phyloP scores from a whole-genome alignment of 1,284 basidiomycete species.

The Apiotrichum veenhuisii region DNA sequence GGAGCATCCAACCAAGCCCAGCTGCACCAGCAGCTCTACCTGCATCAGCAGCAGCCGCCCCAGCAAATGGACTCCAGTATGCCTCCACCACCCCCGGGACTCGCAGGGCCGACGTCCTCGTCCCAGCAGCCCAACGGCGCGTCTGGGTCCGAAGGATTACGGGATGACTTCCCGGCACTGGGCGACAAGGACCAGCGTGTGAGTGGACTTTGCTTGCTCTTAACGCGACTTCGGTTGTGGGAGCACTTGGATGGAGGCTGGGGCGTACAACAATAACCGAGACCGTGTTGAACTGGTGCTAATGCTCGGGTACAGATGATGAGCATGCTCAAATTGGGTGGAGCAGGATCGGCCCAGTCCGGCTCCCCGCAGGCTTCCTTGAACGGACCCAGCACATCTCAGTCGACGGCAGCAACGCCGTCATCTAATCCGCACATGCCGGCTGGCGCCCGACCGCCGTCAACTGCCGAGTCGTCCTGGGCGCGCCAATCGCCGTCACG shows the following conservation, averaged over 20 bases:
- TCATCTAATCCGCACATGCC: conserved; percentile 31
- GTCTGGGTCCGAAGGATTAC: conserved; percentile 22
- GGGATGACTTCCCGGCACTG: conserved; percentile 49
- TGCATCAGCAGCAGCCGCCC: conserved; percentile 24
- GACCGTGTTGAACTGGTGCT: background rate
- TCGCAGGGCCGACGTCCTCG: conserved; percentile 34
- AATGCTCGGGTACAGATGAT: conserved; percentile 26
- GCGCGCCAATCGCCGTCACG: conserved; percentile 29
- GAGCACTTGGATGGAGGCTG: too few relatives aligned
- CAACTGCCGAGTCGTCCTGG: conserved; percentile 35
- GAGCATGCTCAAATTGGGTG: conserved; percentile 18
- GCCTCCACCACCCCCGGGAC: conserved; percentile 46
- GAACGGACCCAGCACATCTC: conserved; percentile 31
- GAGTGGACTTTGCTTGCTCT: conserved; percentile 7
- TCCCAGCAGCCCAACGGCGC: conserved; percentile 30
- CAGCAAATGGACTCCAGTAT: conserved; percentile 37
- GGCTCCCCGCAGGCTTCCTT: conserved; percentile 18
- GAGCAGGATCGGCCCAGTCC: conserved; percentile 14
- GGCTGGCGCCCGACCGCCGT: conserved; percentile 23
- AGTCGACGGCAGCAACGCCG: conserved; percentile 33
- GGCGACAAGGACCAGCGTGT: conserved; percentile 32
- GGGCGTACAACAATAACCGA: background rate
- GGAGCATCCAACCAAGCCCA: conserved; percentile 17
- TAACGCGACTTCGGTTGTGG: too few relatives aligned
- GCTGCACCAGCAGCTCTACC: conserved; percentile 20